A percentile compares a stretch with the other conserved stretches of the same genome.
Evolutionary conservation across 2,329 filamentous ascomycete genomes (phyloP).

Genomic region (Nectriaceae sp.): DNA sequence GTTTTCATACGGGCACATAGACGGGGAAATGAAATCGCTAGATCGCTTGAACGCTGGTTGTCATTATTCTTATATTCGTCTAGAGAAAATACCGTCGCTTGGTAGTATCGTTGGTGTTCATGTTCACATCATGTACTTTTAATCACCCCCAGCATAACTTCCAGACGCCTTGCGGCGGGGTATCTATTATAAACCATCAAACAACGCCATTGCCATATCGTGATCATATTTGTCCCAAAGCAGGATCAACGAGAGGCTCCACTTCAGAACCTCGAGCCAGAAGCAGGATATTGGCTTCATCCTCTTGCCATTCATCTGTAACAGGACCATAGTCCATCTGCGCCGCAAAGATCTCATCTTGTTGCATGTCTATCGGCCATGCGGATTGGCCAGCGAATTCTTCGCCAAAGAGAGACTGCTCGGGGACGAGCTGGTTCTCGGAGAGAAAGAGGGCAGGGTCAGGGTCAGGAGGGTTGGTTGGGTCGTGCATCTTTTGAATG

Average conservation of each 20-base stretch:
- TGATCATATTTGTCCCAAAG: constrained; percentile 20
- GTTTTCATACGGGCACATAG: too few species aligned
- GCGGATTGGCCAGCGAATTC: constrained; percentile 14
- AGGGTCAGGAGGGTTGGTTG: constrained; percentile 3
- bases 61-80: too few species aligned
- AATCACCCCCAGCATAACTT: too few species aligned
- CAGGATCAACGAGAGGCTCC: constrained; percentile 35
- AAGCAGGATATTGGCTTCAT: constrained; percentile 46
- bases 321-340: constrained; percentile 33
- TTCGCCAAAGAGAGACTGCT: constrained; percentile 21
- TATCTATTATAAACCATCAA: constrained; percentile 24
- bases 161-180: constrained; percentile 22
- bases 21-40: too few species aligned
- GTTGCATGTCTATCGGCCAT: constrained; percentile 25
- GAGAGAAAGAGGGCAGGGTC: constrained; percentile 27
- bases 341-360: constrained; percentile 38
- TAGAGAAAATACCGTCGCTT: too few species aligned
- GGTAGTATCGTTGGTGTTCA: too few species aligned
- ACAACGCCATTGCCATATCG: constrained; percentile 11
- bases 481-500: constrained; percentile 34
- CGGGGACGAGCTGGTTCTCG: constrained; percentile 18
- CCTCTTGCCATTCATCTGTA: constrained; percentile 46
- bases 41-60: too few species aligned
- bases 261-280: constrained; percentile 33
- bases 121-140: too few species aligned